Evolutionary conservation across 1,284 basidiomycete species (phyloP).

Genomic region (Heterobasidion annosum): DNA sequence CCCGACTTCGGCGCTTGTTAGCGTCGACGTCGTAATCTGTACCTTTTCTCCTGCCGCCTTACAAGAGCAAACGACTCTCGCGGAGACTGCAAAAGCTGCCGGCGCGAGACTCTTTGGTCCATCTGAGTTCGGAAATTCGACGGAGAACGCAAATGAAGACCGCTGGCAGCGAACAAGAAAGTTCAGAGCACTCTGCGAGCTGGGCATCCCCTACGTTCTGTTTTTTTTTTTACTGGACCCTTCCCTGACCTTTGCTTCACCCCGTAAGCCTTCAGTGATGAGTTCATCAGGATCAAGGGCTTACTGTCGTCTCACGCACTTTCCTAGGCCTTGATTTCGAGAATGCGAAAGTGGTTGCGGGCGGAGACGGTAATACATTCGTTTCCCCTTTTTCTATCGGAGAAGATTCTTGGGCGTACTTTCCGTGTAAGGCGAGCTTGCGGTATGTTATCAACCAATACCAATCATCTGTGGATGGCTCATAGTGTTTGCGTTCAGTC

Average conservation of each 20-base stretch:
- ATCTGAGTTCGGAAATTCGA: slow-evolving; percentile 17
- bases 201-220: slow-evolving; percentile 10
- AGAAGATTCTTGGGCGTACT: slow-evolving; percentile 18
- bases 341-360: slow-evolving; percentile 19
- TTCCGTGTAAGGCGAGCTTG: slow-evolving; percentile 30
- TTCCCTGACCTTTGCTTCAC: slow-evolving; percentile 4
- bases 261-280: slow-evolving; percentile 1
- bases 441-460: slow-evolving; percentile 3
- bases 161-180: slow-evolving; percentile 5
- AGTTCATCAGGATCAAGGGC: background rate
- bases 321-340: slow-evolving; percentile 13
- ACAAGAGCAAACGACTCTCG: slow-evolving; percentile 13
- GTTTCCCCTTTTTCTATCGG: slow-evolving; percentile 19
- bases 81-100: slow-evolving; percentile 17
- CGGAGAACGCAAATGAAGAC: slow-evolving; percentile 4
- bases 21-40: slow-evolving; percentile 17
- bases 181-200: slow-evolving; percentile 5
- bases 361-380: slow-evolving; percentile 20
- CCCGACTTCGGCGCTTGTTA: slow-evolving; percentile 10
- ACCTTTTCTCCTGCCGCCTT: slow-evolving; percentile 9
- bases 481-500: slow-evolving; percentile 2
- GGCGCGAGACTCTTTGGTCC: slow-evolving; percentile 22
- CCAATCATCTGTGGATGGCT: background rate
- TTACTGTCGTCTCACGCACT: background rate
- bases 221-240: slow-evolving; percentile 10